Conservation (phyloP, 805 yeast genomes). For the Candida coquimbonensis region DNA sequence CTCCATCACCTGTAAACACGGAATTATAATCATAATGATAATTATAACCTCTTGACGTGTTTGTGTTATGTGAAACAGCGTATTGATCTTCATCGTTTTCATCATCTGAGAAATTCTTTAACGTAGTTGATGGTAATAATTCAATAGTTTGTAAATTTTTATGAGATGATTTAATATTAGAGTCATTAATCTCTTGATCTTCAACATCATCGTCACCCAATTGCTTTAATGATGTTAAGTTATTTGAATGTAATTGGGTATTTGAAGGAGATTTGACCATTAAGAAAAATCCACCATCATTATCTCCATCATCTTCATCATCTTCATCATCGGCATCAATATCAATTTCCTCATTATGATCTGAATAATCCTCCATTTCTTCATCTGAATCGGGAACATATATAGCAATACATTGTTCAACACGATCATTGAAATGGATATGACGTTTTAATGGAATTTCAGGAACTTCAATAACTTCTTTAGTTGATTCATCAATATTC, state of each 20-base stretch:
- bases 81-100: constrained; percentile 35
- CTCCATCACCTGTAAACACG: constrained; percentile 49
- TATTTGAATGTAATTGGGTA: constrained; percentile 20
- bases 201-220: neutral
- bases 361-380: constrained; percentile 8
- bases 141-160: constrained; percentile 51
- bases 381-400: constrained; percentile 13
- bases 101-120: constrained; percentile 69
- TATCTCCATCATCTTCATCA: constrained; percentile 34
- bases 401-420: constrained; percentile 87
- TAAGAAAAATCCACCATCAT: constrained; percentile 64
- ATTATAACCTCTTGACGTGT: constrained; percentile 67
- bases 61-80: constrained; percentile 65
- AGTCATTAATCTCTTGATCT: neutral
- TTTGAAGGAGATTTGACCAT: constrained; percentile 41
- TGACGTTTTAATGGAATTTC: constrained; percentile 4
- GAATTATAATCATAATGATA: constrained; percentile 70
- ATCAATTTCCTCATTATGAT: constrained; percentile 15
- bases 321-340: constrained; percentile 4
- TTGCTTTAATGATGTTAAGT: constrained; percentile 1
- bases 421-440: constrained; percentile 90
- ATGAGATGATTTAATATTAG: too few species aligned
- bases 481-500: neutral
- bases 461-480: neutral
- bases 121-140: constrained; percentile 76